A percentile compares a stretch with the other conserved stretches of the same genome.
phyloP scores from a whole-genome alignment of 208 protist genomes.

The Leishmania mexicana region DNA sequence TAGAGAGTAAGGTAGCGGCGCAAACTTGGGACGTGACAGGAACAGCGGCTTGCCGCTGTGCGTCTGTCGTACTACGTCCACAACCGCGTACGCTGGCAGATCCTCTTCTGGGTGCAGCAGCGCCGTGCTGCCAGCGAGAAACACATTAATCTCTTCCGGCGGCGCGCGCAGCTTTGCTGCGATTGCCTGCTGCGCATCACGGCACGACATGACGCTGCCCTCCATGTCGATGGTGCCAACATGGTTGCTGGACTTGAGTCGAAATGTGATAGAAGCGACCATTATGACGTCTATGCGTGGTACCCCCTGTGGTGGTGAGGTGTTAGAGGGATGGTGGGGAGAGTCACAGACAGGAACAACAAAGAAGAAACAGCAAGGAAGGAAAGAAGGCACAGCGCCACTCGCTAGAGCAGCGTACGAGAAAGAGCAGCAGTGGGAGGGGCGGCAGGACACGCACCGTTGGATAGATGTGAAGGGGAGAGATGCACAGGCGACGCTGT shows the following conservation, averaged over 20 bases:
- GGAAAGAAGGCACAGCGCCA: neutral
- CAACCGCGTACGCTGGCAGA: conserved; percentile 71
- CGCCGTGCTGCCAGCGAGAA: conserved; percentile 64
- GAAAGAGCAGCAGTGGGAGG: neutral
- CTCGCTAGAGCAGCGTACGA: neutral
- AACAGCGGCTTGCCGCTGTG: conserved; percentile 26
- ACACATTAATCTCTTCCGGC: conserved; percentile 79
- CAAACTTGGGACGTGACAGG: conserved; percentile 17
- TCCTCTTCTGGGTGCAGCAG: conserved; percentile 83
- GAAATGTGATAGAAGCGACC: conserved; percentile 82
- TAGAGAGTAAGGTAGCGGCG: neutral
- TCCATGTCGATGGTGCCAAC: conserved; percentile 81
- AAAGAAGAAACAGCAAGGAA: neutral
- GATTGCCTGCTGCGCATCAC: conserved; percentile 72
- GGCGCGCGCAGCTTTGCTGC: conserved; percentile 66
- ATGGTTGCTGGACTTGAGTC: conserved; percentile 75
- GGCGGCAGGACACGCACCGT: neutral
- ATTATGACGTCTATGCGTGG: conserved; percentile 17
- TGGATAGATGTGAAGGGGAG: neutral
- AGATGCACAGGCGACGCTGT: neutral
- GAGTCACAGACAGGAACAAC: neutral
- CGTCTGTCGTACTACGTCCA: conserved; percentile 81
- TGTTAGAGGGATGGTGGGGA: neutral
- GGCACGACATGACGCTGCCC: conserved; percentile 65
- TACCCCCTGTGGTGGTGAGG: neutral